Percentiles rank a stretch among this genome's conserved stretches.
phyloP scores from a whole-genome alignment of 2,329 filamentous ascomycete species.

The Aspergillus japonicus region DNA sequence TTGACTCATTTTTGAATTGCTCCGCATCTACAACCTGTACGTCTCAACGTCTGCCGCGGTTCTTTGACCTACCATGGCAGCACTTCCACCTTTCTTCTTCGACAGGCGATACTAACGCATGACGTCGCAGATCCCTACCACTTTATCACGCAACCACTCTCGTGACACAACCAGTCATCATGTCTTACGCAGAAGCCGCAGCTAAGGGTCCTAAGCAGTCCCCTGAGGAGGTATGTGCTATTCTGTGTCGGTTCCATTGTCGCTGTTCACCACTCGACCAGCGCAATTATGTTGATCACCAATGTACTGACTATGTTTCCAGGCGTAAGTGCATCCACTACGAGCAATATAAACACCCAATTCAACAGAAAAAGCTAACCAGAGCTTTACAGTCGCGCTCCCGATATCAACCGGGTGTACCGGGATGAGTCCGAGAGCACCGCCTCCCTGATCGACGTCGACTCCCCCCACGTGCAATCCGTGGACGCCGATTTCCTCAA shows the following conservation, averaged over 20 bases:
- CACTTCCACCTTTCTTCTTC: not conserved
- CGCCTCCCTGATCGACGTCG: slow-evolving; percentile 48
- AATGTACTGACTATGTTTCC: slow-evolving; percentile 13
- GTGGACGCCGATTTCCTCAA: slow-evolving; percentile 44
- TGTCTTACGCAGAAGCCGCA: slow-evolving; percentile 52
- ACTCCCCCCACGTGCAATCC: slow-evolving; percentile 46
- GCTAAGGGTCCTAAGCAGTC: slow-evolving; percentile 49
- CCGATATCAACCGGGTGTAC: slow-evolving; percentile 39
- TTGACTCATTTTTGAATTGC: not conserved
- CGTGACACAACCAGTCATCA: slow-evolving; percentile 23
- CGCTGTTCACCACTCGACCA: too few relatives aligned
- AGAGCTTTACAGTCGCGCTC: slow-evolving; percentile 39
- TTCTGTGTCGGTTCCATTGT: not conserved
- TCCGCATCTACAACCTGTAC: not conserved
- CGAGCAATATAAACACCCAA: not conserved
- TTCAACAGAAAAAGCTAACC: not conserved
- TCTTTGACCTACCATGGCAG: not conserved
- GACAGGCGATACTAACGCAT: not conserved
- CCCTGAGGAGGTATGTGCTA: slow-evolving; percentile 46
- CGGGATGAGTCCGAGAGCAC: slow-evolving; percentile 42
- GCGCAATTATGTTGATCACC: not conserved
- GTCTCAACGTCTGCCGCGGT: not conserved
- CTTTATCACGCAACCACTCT: not conserved
- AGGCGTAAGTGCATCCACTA: slow-evolving; percentile 38
- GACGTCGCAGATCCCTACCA: slow-evolving; percentile 2